Conservation (phyloP, 148 eudicot genomes). For the Spergularia marina region DNA sequence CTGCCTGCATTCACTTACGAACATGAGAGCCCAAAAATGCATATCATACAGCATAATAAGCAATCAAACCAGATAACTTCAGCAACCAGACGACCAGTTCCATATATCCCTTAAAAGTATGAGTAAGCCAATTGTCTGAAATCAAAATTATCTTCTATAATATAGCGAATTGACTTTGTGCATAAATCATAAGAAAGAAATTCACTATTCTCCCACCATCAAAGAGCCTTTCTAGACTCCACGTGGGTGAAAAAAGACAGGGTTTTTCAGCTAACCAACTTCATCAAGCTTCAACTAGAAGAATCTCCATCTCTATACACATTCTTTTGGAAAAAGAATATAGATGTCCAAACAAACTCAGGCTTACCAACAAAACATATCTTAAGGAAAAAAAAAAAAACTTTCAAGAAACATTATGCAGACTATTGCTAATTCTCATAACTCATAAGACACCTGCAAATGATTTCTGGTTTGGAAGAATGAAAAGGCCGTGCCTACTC, state of each 20-base stretch:
- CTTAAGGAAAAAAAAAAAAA: background rate
- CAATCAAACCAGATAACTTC: background rate
- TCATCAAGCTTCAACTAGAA: background rate
- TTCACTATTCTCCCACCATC: background rate
- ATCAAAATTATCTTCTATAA: background rate
- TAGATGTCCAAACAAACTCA: background rate
- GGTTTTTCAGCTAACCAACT: background rate
- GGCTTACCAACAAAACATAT: too few relatives aligned
- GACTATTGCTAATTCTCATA: background rate
- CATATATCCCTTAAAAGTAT: background rate
- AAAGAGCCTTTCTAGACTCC: background rate
- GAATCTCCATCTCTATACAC: background rate
- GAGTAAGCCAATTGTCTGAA: background rate
- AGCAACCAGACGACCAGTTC: too few relatives aligned
- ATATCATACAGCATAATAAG: background rate
- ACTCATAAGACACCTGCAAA: too few relatives aligned
- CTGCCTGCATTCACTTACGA: conserved; percentile 43
- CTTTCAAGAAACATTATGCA: background rate
- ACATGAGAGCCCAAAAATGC: background rate
- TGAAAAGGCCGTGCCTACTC: background rate
- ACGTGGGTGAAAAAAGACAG: background rate
- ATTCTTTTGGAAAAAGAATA: background rate
- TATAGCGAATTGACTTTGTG: background rate
- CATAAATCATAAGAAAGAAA: background rate
- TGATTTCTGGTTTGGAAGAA: too few relatives aligned